Conservation (phyloP, 2,329 filamentous ascomycete genomes). For the Tympanopsis confertula region DNA sequence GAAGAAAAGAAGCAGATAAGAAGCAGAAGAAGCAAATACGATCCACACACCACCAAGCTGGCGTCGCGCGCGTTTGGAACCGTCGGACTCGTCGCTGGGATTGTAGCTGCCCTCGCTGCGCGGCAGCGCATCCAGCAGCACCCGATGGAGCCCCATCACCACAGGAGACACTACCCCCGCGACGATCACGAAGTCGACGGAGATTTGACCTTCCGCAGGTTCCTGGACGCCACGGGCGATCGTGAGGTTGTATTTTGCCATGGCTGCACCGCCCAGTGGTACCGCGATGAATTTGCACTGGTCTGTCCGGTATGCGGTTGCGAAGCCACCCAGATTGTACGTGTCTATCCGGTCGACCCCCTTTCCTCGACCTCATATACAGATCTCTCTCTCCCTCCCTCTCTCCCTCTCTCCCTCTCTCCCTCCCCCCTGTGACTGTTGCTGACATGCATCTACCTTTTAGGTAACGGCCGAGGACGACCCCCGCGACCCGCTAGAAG, state of each 20-base stretch:
- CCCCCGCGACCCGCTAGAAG: slow-evolving; percentile 34
- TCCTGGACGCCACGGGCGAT: slow-evolving; percentile 35
- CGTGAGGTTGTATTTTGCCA: slow-evolving; percentile 80
- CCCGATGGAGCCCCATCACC: slow-evolving; percentile 24
- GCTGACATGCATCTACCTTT: slow-evolving; percentile 12
- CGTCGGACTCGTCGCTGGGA: slow-evolving; percentile 42
- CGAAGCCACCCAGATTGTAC: slow-evolving; percentile 78
- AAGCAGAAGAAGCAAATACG: no score
- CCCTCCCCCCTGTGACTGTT: slow-evolving; percentile 5
- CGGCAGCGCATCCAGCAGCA: slow-evolving; percentile 34
- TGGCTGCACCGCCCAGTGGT: slow-evolving; percentile 71
- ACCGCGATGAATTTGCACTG: slow-evolving; percentile 55
- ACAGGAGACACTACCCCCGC: slow-evolving; percentile 9
- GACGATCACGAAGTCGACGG: slow-evolving; percentile 1
- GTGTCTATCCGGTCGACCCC: slow-evolving; percentile 15
- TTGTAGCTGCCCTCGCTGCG: slow-evolving; percentile 44
- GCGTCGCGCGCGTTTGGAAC: slow-evolving; percentile 42
- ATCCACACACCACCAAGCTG: slow-evolving; percentile 36
- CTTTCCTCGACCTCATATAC: not conserved
- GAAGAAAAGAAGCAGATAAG: no score
- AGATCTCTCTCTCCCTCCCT: not conserved
- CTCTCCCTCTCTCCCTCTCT: slow-evolving; percentile 6
- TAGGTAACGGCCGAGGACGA: slow-evolving; percentile 48
- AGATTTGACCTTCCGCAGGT: slow-evolving; percentile 14
- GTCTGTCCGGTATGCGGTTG: slow-evolving; percentile 66